Evolutionary conservation across 257 asterid species (phyloP).

Genomic region (Buddleja alternifolia): DNA sequence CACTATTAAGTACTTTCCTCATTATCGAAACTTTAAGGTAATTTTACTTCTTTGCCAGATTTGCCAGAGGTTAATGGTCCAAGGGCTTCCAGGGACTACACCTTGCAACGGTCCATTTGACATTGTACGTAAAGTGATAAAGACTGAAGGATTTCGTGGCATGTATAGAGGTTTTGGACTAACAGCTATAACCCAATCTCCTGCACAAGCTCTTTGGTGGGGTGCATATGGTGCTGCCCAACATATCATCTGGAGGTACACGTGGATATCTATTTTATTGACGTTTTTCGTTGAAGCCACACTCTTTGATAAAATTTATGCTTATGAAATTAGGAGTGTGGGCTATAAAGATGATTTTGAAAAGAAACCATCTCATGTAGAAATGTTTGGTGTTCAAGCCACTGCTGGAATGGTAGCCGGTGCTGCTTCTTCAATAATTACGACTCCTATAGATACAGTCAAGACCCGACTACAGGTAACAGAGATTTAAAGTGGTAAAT

Average conservation of each 20-base stretch:
- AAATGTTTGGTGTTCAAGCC: slow-evolving; percentile 82
- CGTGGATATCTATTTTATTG: neutral
- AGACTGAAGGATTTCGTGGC: slow-evolving; percentile 83
- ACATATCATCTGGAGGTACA: slow-evolving; percentile 83
- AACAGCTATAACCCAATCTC: slow-evolving; percentile 72
- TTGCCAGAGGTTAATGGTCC: slow-evolving; percentile 95
- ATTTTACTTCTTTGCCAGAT: slow-evolving; percentile 40
- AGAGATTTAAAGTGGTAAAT: slow-evolving; percentile 5
- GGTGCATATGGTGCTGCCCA: slow-evolving; percentile 91
- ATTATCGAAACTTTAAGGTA: neutral
- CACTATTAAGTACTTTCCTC: neutral
- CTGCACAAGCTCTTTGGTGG: slow-evolving; percentile 99
- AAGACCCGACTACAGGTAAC: slow-evolving; percentile 90
- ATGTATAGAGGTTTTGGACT: slow-evolving; percentile 91
- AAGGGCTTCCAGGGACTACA: slow-evolving; percentile 84
- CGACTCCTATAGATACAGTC: slow-evolving; percentile 85
- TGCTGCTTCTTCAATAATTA: slow-evolving; percentile 79
- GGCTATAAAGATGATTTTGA: slow-evolving; percentile 61
- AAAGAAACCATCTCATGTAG: slow-evolving; percentile 70
- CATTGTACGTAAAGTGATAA: slow-evolving; percentile 58
- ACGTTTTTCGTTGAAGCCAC: too few species aligned
- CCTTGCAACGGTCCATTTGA: slow-evolving; percentile 77
- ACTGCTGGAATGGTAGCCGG: slow-evolving; percentile 88
- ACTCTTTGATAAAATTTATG: neutral
- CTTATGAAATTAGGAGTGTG: slow-evolving; percentile 51